These are phyloP conservation scores for Chionographis japonica DNA, from an alignment of 106 monocot genomes.

Conservation along the genomic window DNA sequence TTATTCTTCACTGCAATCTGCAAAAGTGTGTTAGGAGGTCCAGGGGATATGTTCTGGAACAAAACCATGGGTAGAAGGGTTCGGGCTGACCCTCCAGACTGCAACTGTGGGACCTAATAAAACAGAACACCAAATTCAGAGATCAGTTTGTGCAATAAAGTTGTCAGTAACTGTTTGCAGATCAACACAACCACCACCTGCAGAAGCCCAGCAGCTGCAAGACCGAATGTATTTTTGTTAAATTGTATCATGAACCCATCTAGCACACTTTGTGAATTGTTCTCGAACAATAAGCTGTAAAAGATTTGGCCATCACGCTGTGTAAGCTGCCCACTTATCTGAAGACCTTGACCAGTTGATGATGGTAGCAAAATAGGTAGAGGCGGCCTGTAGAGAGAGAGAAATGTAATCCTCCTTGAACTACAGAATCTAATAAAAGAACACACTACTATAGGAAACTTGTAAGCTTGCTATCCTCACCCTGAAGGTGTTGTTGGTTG, in stretches of 20 bases:
- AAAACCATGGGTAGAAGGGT: conserved; percentile 81
- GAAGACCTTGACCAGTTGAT: conserved; percentile 88
- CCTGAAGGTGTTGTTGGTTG: conserved; percentile 60
- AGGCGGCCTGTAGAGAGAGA: conserved; percentile 46
- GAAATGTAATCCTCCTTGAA: not conserved
- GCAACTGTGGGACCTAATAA: conserved; percentile 61
- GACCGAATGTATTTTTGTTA: conserved; percentile 95
- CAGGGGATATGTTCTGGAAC: conserved; percentile 82
- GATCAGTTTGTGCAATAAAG: not conserved
- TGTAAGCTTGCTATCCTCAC: conserved; percentile 24
- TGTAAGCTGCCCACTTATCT: conserved; percentile 84
- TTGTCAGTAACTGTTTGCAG: not conserved
- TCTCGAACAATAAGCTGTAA: conserved; percentile 74
- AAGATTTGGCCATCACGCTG: conserved; percentile 88
- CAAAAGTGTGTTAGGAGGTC: conserved; percentile 66
- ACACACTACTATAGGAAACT: not conserved
- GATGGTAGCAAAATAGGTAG: conserved; percentile 78
- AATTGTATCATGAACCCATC: conserved; percentile 99
- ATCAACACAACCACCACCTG: conserved; percentile 40
- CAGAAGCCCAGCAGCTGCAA: conserved; percentile 72
- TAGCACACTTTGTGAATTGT: conserved; percentile 48
- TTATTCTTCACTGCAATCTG: conserved; percentile 99
- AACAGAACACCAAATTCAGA: not conserved
- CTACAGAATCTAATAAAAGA: not conserved
- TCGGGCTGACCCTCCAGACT: conserved; percentile 63